Percentiles rank a stretch among this genome's conserved stretches.
These are phyloP conservation scores for Westerdykella ornata DNA, from an alignment of 2,329 filamentous ascomycete species.

Conservation along the genomic window DNA sequence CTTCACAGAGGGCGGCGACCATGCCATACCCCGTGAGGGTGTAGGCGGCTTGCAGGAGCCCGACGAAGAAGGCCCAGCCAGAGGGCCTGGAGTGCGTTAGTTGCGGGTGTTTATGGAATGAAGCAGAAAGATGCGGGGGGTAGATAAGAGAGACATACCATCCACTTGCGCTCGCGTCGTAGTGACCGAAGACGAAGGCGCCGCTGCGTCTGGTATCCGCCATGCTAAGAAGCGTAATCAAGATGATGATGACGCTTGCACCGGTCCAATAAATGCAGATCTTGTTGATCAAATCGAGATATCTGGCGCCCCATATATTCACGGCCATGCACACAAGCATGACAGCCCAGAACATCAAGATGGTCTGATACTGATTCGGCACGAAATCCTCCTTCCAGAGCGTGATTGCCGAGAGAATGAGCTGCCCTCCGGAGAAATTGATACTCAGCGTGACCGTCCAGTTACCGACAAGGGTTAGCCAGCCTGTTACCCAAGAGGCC, in stretches of 20 bases:
- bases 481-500: slow-evolving; percentile 63
- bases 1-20: slow-evolving; percentile 66
- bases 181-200: slow-evolving; percentile 62
- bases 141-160: slow-evolving; percentile 42
- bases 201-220: slow-evolving; percentile 52
- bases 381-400: slow-evolving; percentile 64
- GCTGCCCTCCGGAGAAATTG: slow-evolving; percentile 66
- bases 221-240: slow-evolving; percentile 59
- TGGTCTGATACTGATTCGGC: slow-evolving; percentile 61
- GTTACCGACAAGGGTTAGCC: slow-evolving; percentile 66
- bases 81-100: slow-evolving; percentile 42
- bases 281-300: slow-evolving; percentile 64
- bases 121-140: background rate
- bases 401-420: slow-evolving; percentile 61
- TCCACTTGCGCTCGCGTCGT: slow-evolving; percentile 58
- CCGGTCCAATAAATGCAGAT: slow-evolving; percentile 68
- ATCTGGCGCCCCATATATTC: slow-evolving; percentile 58
- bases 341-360: slow-evolving; percentile 65
- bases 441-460: slow-evolving; percentile 61
- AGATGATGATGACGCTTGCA: slow-evolving; percentile 59
- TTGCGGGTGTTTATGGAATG: background rate
- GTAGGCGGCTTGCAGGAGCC: slow-evolving; percentile 59
- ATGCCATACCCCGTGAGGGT: slow-evolving; percentile 62
- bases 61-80: slow-evolving; percentile 68
- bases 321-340: slow-evolving; percentile 58